These are phyloP conservation scores for Xerocomus spinulosus DNA, from an alignment of 768 basidiomycete genomes.

Conservation along the genomic window DNA sequence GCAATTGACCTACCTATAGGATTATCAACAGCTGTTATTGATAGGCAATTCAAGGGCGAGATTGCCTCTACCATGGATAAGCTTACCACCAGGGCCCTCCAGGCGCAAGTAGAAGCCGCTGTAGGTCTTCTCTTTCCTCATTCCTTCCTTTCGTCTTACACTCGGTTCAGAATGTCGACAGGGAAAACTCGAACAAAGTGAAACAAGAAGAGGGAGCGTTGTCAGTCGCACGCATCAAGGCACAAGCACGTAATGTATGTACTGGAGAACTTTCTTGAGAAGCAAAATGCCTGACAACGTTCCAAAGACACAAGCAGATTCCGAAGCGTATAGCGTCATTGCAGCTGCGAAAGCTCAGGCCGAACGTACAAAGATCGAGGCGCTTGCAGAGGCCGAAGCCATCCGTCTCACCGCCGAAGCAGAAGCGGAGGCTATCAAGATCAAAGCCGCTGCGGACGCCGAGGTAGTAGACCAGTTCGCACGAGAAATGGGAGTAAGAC, in stretches of 20 bases:
- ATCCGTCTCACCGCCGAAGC: constrained; percentile 72
- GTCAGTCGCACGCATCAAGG: constrained; percentile 72
- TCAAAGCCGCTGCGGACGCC: constrained; percentile 60
- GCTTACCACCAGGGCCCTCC: constrained; percentile 75
- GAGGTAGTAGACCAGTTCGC: constrained; percentile 62
- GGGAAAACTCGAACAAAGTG: constrained; percentile 84
- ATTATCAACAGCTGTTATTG: constrained; percentile 64
- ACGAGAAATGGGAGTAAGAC: constrained; percentile 68
- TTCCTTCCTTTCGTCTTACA: not conserved
- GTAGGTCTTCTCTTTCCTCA: constrained; percentile 35
- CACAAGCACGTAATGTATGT: constrained; percentile 51
- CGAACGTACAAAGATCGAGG: constrained; percentile 59
- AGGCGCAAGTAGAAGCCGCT: constrained; percentile 85
- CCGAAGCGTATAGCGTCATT: constrained; percentile 70
- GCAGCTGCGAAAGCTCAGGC: constrained; percentile 74
- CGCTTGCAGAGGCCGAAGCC: constrained; percentile 73
- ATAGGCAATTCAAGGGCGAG: constrained; percentile 85
- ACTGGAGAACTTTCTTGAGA: not conserved
- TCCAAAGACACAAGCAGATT: constrained; percentile 60
- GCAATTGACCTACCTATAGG: constrained; percentile 1
- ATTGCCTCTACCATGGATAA: constrained; percentile 84
- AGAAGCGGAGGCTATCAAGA: constrained; percentile 62
- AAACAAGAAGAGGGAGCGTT: constrained; percentile 81
- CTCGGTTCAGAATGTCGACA: constrained; percentile 62
- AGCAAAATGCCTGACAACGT: constrained; percentile 5